Percentiles rank a stretch among this genome's conserved stretches.
Conservation (phyloP, 129 eudicot species). For the Arctium lappa region DNA sequence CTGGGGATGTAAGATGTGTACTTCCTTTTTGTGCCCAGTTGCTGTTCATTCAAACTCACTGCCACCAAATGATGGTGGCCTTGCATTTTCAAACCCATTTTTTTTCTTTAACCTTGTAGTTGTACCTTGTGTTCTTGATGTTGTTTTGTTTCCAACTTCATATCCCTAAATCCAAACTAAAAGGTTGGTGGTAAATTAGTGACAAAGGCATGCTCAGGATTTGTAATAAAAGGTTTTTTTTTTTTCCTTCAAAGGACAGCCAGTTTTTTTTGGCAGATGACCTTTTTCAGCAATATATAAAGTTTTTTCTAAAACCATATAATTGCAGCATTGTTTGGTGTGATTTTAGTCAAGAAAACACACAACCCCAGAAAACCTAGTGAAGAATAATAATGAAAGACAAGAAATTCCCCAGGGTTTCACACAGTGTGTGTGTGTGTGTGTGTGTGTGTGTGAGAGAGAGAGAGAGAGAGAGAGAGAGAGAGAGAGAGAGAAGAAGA, state of each 20-base stretch:
- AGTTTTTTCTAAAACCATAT: constrained; percentile 39
- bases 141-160: constrained; percentile 17
- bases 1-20: constrained; percentile 29
- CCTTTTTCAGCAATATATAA: constrained; percentile 46
- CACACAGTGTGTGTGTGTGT: background rate
- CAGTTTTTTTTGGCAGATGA: constrained; percentile 30
- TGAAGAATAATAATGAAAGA: constrained; percentile 24
- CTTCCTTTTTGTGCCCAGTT: constrained; percentile 44
- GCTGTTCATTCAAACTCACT: constrained; percentile 57
- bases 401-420: constrained; percentile 13
- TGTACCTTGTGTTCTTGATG: background rate
- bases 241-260: constrained; percentile 30
- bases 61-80: constrained; percentile 57
- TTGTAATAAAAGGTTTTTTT: background rate
- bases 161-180: constrained; percentile 9
- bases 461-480: too few relatives aligned
- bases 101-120: background rate
- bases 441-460: too few relatives aligned
- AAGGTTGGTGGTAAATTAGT: constrained; percentile 11
- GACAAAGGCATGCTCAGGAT: constrained; percentile 18
- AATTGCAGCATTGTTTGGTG: constrained; percentile 51
- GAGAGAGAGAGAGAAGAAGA: background rate
- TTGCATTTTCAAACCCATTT: constrained; percentile 54
- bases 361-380: constrained; percentile 35
- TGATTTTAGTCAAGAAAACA: constrained; percentile 38